These are phyloP conservation scores for Rhazya stricta DNA, from an alignment of 257 asterid genomes.

Conservation along the genomic window DNA sequence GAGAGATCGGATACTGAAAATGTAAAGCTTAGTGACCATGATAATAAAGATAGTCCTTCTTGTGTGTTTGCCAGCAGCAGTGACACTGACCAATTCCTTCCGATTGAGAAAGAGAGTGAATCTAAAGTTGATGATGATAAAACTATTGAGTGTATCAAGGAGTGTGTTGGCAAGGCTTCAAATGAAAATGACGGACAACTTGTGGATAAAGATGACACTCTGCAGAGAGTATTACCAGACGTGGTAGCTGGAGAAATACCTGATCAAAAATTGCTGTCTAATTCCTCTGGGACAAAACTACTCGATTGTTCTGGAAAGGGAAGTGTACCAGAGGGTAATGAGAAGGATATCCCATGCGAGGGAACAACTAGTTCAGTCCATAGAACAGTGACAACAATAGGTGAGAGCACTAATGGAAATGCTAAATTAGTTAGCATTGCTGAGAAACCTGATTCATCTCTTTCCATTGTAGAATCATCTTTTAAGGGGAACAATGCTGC, in stretches of 20 bases:
- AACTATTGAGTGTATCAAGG: conserved; percentile 25
- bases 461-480: conserved; percentile 41
- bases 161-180: conserved; percentile 19
- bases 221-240: conserved; percentile 27
- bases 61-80: conserved; percentile 27
- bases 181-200: conserved; percentile 28
- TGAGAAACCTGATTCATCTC: conserved; percentile 31
- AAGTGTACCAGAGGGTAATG: conserved; percentile 24
- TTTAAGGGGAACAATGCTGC: conserved; percentile 33
- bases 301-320: conserved; percentile 28
- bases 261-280: conserved; percentile 31
- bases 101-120: conserved; percentile 25
- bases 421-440: conserved; percentile 26
- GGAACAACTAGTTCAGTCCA: conserved; percentile 29
- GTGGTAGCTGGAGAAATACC: conserved; percentile 25
- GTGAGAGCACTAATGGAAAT: conserved; percentile 32
- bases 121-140: conserved; percentile 25
- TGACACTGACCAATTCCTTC: conserved; percentile 18
- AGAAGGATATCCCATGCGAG: conserved; percentile 31
- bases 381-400: conserved; percentile 27
- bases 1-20: conserved; percentile 26
- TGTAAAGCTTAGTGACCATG: conserved; percentile 19
- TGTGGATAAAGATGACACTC: conserved; percentile 20
- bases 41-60: conserved; percentile 25
- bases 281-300: conserved; percentile 22